phyloP scores from a whole-genome alignment of 768 basidiomycete genomes.

The Agaricus subrufescens region DNA sequence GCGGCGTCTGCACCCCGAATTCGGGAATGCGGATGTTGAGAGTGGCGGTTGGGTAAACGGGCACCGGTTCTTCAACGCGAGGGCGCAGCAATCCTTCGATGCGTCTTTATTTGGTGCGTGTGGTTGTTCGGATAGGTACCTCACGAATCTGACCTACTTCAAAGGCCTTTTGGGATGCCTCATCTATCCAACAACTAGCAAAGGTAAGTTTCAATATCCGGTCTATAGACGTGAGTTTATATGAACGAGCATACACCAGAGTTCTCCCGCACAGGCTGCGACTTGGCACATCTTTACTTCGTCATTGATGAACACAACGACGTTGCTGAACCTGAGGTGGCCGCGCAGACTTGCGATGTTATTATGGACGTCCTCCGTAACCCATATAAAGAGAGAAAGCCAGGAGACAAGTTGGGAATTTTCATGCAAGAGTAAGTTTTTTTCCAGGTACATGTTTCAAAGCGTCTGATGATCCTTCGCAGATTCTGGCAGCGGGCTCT shows the following conservation, averaged over 20 bases:
- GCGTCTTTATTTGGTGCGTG: slow-evolving; percentile 19
- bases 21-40: slow-evolving; percentile 18
- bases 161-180: slow-evolving; percentile 8
- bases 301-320: slow-evolving; percentile 20
- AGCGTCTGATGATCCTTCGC: background rate
- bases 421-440: slow-evolving; percentile 6
- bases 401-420: slow-evolving; percentile 13
- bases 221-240: too few relatives aligned
- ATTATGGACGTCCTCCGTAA: slow-evolving; percentile 19
- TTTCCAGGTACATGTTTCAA: background rate
- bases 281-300: slow-evolving; percentile 18
- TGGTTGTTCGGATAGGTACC: background rate
- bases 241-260: slow-evolving; percentile 10
- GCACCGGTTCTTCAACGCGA: slow-evolving; percentile 18
- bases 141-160: background rate
- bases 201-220: background rate
- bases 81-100: slow-evolving; percentile 20
- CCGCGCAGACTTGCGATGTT: slow-evolving; percentile 11
- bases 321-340: slow-evolving; percentile 10
- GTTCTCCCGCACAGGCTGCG: slow-evolving; percentile 17
- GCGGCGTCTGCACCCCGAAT: slow-evolving; percentile 6
- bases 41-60: slow-evolving; percentile 20
- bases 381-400: slow-evolving; percentile 16
- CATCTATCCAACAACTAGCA: background rate
- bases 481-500: slow-evolving; percentile 16